phyloP scores from a whole-genome alignment of 116 monocot genomes.

The Zostera marina region DNA sequence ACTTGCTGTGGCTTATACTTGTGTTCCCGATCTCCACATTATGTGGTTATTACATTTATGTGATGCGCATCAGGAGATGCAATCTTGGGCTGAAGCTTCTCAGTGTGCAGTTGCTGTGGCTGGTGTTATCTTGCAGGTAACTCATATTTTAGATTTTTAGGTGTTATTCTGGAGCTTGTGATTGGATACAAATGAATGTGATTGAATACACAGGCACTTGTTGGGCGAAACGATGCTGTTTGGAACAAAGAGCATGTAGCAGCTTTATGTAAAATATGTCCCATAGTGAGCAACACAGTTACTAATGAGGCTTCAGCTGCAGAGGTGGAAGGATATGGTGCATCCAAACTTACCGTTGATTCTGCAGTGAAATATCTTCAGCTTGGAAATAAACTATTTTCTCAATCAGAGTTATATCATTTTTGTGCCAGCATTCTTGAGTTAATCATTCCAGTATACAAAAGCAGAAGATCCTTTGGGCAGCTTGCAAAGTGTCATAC shows the following conservation, averaged over 20 bases:
- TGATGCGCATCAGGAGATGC: constrained; percentile 99
- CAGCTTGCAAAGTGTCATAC: constrained; percentile 95
- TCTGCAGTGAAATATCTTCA: constrained; percentile 99
- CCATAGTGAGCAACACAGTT: constrained; percentile 62
- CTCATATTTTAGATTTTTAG: background rate
- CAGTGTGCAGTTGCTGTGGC: constrained; percentile 99
- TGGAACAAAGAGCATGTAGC: constrained; percentile 84
- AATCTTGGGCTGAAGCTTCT: constrained; percentile 98
- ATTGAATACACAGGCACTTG: constrained; percentile 49
- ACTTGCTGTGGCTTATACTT: constrained; percentile 83
- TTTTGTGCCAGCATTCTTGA: constrained; percentile 92
- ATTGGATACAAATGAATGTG: background rate
- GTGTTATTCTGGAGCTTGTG: background rate
- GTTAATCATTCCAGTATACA: constrained; percentile 92
- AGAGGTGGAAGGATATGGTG: constrained; percentile 98
- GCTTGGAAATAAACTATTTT: constrained; percentile 87
- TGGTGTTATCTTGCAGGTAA: constrained; percentile 96
- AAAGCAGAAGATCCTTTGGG: constrained; percentile 74
- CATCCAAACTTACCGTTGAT: constrained; percentile 95
- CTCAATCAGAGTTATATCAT: constrained; percentile 86
- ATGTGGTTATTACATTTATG: constrained; percentile 98
- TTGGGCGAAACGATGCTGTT: constrained; percentile 90
- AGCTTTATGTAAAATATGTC: constrained; percentile 85
- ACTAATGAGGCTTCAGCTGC: constrained; percentile 82
- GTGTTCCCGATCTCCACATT: constrained; percentile 98